Base-by-base conservation (phyloP, 257 asterid species). In the Rhazya stricta region DNA sequence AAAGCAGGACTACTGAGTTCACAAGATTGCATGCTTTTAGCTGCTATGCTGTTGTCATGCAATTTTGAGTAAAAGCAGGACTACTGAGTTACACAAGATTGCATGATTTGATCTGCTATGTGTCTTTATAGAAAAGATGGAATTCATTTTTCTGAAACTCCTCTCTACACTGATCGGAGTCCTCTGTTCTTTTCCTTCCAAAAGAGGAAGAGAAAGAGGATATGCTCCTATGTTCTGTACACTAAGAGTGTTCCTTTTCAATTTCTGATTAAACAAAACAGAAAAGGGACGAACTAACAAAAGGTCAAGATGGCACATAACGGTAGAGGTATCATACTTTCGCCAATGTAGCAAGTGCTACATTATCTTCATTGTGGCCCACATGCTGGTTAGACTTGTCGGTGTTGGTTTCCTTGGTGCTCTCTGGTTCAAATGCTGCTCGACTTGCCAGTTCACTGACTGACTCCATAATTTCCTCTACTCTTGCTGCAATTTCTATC, bases 401-500 rank as follows among this genome's bases (percentile, higher is more conserved):
- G 13, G 15, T 81, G 80, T 36, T 25, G 4, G 56, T 67, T 53
- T 77, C 79, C 41, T 87, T 84, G 25, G 73, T 76, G 46, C 77
- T 83, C 74, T 74, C 79, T 2, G 13, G 85, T 78, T 73, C 78
- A 78, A 92, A 92, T 66, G 86, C 87, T 62, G 91, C 94, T 79
- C 82, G 84, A 42, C 72, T 82, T 34, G 96, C 93, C 65, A 90
- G 76, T 48, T 66, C 88, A 46, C 79, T 74, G 11, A 89, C 91
- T 0, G 83, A 87, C 62, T 78, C 81, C 19, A 81, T 88, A 68
- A 87, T 74, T 41, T 80, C 87, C 71, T 82, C 88, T 4, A 84
- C 86, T 82, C 96, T 86, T 73, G 83, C 80, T 66, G 91, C 91
- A 37, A 90, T 85, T 85, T 92, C 97, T 48, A 82, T 78, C 76